Conservation (phyloP, 176 grass and related monocot genomes). For the Chloris gayana region DNA sequence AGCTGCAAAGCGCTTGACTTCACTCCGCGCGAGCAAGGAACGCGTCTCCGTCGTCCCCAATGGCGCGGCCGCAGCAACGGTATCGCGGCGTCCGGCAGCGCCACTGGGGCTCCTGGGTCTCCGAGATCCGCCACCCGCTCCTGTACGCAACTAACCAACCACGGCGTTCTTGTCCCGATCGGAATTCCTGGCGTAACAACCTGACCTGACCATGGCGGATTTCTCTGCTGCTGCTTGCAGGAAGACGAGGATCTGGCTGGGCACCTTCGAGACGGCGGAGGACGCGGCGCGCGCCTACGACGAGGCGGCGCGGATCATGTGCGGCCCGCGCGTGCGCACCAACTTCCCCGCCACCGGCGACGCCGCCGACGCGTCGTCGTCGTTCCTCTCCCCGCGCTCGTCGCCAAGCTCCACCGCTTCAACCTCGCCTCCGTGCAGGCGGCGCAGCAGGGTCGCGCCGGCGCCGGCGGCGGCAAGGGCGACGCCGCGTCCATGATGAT, state of each 20-base stretch:
- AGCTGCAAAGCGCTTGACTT: neutral
- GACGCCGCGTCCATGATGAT: no score
- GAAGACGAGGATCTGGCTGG: conserved; percentile 96
- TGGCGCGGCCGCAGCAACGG: conserved; percentile 75
- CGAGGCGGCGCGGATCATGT: conserved; percentile 93
- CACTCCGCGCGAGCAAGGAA: neutral
- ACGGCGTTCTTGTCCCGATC: no score
- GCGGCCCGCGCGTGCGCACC: conserved; percentile 71
- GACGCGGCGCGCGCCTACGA: conserved; percentile 96
- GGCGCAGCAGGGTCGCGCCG: conserved; percentile 40
- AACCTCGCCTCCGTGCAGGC: conserved; percentile 77
- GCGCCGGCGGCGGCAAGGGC: neutral
- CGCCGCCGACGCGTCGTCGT: neutral
- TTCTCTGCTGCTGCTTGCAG: no score
- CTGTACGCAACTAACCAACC: conserved; percentile 75
- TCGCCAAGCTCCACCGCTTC: conserved; percentile 78
- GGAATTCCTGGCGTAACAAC: no score
- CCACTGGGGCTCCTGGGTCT: conserved; percentile 98
- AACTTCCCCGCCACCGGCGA: conserved; percentile 58
- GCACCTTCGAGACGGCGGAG: conserved; percentile 96
- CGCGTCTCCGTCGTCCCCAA: neutral
- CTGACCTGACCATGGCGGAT: no score
- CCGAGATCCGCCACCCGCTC: conserved; percentile 93
- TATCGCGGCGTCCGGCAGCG: conserved; percentile 89
- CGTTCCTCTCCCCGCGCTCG: conserved; percentile 75